These are phyloP conservation scores for Saccharomycopsis capsularis DNA, from an alignment of 805 yeast genomes.

Conservation along the genomic window DNA sequence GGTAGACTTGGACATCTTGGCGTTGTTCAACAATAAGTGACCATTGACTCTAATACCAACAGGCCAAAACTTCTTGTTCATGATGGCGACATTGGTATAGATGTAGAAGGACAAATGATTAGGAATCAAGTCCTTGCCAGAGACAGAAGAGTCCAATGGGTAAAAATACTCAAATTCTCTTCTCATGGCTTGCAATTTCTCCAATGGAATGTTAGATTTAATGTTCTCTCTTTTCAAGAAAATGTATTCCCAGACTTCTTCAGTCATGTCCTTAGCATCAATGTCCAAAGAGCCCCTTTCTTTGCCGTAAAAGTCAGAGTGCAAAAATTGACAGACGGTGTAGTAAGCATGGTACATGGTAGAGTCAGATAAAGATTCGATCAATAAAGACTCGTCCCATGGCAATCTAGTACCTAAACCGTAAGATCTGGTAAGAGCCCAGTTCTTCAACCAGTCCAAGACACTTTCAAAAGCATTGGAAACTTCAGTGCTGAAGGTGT, in stretches of 20 bases:
- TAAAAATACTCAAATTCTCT: constrained; percentile 95
- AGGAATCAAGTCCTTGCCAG: constrained; percentile 96
- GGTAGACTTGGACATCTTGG: constrained; percentile 96
- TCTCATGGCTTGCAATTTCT: constrained; percentile 65
- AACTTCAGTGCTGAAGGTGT: constrained; percentile 75
- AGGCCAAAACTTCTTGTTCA: constrained; percentile 92
- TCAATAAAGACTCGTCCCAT: constrained; percentile 91
- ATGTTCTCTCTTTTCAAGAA: constrained; percentile 63
- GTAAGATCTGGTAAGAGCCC: constrained; percentile 97
- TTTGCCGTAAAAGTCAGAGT: constrained; percentile 78
- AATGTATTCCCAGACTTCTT: constrained; percentile 87
- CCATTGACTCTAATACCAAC: constrained; percentile 91
- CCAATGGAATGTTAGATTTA: constrained; percentile 54
- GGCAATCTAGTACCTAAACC: constrained; percentile 94
- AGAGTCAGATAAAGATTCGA: constrained; percentile 93
- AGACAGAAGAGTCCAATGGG: constrained; percentile 85
- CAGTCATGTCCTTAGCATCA: constrained; percentile 79
- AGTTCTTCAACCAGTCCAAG: constrained; percentile 91
- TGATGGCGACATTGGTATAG: constrained; percentile 86
- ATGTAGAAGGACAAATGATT: constrained; percentile 95
- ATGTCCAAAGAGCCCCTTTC: constrained; percentile 67
- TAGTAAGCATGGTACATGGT: constrained; percentile 93
- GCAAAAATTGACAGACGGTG: constrained; percentile 82
- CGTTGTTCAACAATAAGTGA: constrained; percentile 89
- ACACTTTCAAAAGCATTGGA: constrained; percentile 90